Base-by-base conservation (phyloP, 1,139 yeast species). In the Scheffersomyces segobiensis region DNA sequence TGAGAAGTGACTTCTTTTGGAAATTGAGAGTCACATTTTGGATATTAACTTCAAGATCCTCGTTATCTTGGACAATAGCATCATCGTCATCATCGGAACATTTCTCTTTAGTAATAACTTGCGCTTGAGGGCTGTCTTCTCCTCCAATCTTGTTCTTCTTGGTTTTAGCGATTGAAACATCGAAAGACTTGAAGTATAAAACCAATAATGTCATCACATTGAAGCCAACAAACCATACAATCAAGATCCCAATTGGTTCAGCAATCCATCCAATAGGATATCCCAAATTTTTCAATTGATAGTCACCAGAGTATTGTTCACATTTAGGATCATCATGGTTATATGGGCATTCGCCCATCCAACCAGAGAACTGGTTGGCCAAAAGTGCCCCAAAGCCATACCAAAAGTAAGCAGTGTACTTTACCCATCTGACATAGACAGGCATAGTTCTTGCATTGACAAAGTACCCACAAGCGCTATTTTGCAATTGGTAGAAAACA, bases 341-440 rank as follows among this genome's bases (percentile, higher is more conserved):
- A 48, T 75, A 75, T 7, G 80, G 79, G 70, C 95, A 89, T 55
- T 79, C 84, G 10, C 92, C 92, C 58, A 68, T 62, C 76, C 82
- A 88, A 53, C 79, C 82, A 1, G 88, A 76, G 68, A 84, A 91
- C 64, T 90, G 90, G 67, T 88, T 89, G 0, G 92, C 82, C 20
- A 82, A 65, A 57, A 88, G 70, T 0, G 89, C 88, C 0, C 96
- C 96, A 72, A 88, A 89, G 0, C 87, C 87, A 66, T 89, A 91
- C 90, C 95, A 91, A 58, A 89, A 83, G 66, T 86, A 88, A 0
- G 93, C 87, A 56, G 87, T 72, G 70, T 90, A 91, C 67, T 88
- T 89, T 5, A 87, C 80, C 97, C 97, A 91, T 49, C 93, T 80
- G 4, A 91, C 96, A 67, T 91, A 91, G 3, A 90, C 96, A 0